Percentiles rank a stretch among this genome's conserved stretches.
Conservation (phyloP, 2,329 filamentous ascomycete species). For the Epichloe hybrida region DNA sequence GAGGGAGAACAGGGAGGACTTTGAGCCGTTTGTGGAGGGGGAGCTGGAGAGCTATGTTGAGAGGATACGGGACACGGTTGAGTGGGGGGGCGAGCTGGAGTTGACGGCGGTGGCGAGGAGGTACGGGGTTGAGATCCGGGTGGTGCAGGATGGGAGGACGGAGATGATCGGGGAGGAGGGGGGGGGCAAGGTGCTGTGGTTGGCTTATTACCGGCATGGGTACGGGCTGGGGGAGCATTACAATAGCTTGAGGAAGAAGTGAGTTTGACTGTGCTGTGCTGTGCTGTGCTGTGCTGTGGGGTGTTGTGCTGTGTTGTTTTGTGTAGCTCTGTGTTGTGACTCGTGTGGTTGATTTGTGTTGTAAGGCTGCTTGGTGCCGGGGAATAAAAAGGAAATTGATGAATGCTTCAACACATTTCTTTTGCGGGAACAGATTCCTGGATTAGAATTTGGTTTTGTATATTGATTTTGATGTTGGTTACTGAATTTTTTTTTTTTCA, state of each 20-base stretch:
- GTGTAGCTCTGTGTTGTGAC: no score
- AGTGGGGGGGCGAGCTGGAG: conserved; percentile 97
- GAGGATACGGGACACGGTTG: conserved; percentile 74
- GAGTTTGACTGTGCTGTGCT: not conserved
- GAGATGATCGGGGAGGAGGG: conserved; percentile 50
- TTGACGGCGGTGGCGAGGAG: conserved; percentile 68
- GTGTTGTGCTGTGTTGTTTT: no score
- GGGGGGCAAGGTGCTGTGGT: conserved; percentile 54
- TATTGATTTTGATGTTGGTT: no score
- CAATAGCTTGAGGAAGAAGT: conserved; percentile 59
- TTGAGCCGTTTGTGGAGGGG: conserved; percentile 77
- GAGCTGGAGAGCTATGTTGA: conserved; percentile 56
- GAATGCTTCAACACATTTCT: no score
- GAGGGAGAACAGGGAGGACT: conserved; percentile 58
- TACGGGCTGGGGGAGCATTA: conserved; percentile 96
- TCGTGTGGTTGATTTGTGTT: no score
- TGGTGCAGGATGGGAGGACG: conserved; percentile 72
- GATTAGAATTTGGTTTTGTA: no score
- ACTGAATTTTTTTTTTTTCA: no score
- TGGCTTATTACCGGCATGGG: conserved; percentile 89
- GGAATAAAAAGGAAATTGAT: no score
- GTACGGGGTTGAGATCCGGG: conserved; percentile 68
- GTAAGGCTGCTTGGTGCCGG: no score
- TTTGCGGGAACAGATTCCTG: no score
- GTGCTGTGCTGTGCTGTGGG: no score